Percentiles rank a stretch among this genome's conserved stretches.
These are phyloP conservation scores for Solanum okadae DNA, from an alignment of 257 asterid species.

Conservation along the genomic window DNA sequence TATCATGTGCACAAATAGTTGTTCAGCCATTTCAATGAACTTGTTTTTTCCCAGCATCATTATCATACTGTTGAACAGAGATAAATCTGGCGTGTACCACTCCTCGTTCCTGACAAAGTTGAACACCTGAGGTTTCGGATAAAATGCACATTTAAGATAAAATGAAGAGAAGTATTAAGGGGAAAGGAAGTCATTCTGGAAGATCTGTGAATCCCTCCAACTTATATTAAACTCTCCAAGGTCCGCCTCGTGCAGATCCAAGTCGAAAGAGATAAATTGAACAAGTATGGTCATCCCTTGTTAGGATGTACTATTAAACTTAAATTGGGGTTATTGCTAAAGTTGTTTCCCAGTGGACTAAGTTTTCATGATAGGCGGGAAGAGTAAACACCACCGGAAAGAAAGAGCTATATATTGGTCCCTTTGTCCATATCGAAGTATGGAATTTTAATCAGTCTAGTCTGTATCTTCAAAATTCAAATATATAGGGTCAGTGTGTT, in stretches of 20 bases:
- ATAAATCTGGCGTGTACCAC: conserved; percentile 51
- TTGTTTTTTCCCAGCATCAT: conserved; percentile 46
- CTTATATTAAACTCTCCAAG: background rate
- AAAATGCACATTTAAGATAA: background rate
- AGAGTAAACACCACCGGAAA: background rate
- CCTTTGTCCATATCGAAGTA: background rate
- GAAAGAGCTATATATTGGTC: background rate
- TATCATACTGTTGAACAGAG: conserved; percentile 50
- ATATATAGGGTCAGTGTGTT: background rate
- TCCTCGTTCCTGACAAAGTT: conserved; percentile 45
- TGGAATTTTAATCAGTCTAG: background rate
- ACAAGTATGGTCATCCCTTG: background rate
- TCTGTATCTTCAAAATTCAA: background rate
- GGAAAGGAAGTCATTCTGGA: background rate
- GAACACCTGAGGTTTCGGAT: conserved; percentile 50
- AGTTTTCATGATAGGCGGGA: background rate
- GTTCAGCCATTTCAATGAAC: conserved; percentile 46
- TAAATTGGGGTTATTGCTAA: background rate
- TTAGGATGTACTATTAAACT: background rate
- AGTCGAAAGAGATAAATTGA: background rate
- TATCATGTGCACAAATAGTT: conserved; percentile 29
- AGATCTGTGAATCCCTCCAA: background rate
- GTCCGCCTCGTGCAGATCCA: background rate
- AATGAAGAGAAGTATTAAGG: background rate
- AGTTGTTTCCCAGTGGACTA: background rate